A percentile compares a stretch with the other conserved stretches of the same genome.
These are phyloP conservation scores for Suillus paluster DNA, from an alignment of 768 basidiomycete genomes.

Conservation along the genomic window DNA sequence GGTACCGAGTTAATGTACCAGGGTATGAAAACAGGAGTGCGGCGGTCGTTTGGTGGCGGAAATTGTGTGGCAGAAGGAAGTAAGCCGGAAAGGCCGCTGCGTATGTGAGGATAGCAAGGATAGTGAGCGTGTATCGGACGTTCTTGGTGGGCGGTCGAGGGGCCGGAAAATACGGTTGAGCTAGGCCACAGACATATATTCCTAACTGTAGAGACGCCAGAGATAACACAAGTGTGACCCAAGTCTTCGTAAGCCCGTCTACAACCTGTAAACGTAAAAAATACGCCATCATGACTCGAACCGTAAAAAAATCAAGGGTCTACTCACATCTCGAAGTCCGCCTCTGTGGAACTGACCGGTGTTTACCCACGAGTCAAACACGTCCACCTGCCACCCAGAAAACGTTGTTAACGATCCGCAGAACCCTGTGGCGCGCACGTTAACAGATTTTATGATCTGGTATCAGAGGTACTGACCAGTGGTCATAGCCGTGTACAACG, in stretches of 20 bases:
- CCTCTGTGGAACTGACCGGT: slow-evolving; percentile 53
- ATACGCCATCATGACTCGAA: not conserved
- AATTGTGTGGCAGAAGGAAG: slow-evolving; percentile 68
- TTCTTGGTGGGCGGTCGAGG: slow-evolving; percentile 46
- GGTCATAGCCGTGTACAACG: slow-evolving; percentile 85
- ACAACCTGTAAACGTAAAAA: slow-evolving; percentile 60
- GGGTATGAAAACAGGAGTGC: slow-evolving; percentile 90
- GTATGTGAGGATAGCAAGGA: slow-evolving; percentile 67
- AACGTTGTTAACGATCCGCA: slow-evolving; percentile 98
- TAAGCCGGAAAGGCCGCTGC: slow-evolving; percentile 79
- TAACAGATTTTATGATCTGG: slow-evolving; percentile 5
- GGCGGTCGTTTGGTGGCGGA: slow-evolving; percentile 82
- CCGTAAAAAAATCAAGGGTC: not conserved
- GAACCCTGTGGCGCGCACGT: slow-evolving; percentile 58
- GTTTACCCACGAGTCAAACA: slow-evolving; percentile 88
- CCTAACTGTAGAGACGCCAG: slow-evolving; percentile 83
- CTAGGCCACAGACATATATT: slow-evolving; percentile 53
- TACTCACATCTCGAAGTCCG: slow-evolving; percentile 73
- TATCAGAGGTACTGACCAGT: slow-evolving; percentile 58
- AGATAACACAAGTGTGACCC: slow-evolving; percentile 79
- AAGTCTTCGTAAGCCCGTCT: slow-evolving; percentile 81
- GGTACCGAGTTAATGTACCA: slow-evolving; percentile 84
- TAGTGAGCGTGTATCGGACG: slow-evolving; percentile 55
- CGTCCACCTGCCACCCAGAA: slow-evolving; percentile 91
- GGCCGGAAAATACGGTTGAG: slow-evolving; percentile 46